A percentile compares a stretch with the other conserved stretches of the same genome.
These are phyloP conservation scores for Metschnikowia borealis DNA, from an alignment of 805 yeast species.

Conservation along the genomic window DNA sequence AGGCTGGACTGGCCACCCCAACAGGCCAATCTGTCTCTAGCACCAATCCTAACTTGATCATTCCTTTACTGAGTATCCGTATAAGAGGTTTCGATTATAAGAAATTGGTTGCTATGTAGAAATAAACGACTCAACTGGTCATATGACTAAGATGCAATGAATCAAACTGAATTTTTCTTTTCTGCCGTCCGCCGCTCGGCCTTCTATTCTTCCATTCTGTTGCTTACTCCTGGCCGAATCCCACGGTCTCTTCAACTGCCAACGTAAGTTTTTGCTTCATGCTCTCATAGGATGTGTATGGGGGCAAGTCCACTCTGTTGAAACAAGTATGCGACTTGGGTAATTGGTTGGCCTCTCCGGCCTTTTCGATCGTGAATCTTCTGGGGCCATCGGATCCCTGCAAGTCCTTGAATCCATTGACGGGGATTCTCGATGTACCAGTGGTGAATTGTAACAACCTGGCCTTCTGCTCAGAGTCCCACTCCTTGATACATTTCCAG, in stretches of 20 bases:
- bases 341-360: constrained; percentile 87
- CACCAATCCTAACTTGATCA: not conserved
- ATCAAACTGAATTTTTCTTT: not conserved
- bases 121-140: constrained; percentile 2
- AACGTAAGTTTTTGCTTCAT: constrained; percentile 85
- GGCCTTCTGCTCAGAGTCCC: constrained; percentile 97
- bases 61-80: not conserved
- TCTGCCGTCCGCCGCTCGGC: not conserved
- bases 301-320: constrained; percentile 97
- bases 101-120: constrained; percentile 4
- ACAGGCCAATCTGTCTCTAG: not conserved
- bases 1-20: too few relatives aligned
- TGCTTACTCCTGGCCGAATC: constrained; percentile 90
- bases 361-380: constrained; percentile 96
- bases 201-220: not conserved
- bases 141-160: constrained; percentile 3
- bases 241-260: constrained; percentile 98
- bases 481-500: constrained; percentile 88
- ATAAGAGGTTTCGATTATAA: not conserved
- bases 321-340: constrained; percentile 99
- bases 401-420: constrained; percentile 95
- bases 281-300: constrained; percentile 77
- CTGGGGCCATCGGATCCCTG: constrained; percentile 99
- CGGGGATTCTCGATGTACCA: constrained; percentile 98
- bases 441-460: constrained; percentile 95